Evolutionary conservation across 2,329 filamentous ascomycete genomes (phyloP).

Genomic region (Pestalotiopsis sp.): DNA sequence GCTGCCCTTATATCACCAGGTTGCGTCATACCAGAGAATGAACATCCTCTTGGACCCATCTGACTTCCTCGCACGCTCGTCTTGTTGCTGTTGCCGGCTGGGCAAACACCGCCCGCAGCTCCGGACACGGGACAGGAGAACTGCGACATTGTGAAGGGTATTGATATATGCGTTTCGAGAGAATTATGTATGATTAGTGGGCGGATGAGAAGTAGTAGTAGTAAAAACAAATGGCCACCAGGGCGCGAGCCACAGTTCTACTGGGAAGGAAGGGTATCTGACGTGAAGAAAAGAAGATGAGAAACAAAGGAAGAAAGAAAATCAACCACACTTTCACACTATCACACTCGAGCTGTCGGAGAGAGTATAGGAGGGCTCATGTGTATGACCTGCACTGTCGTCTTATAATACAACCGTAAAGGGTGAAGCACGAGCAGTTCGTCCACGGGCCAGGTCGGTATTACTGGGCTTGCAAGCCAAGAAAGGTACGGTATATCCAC

Average conservation of each 20-base stretch:
- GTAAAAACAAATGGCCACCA: constrained; percentile 10
- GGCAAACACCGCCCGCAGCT: constrained; percentile 27
- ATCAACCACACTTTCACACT: not conserved
- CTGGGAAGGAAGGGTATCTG: constrained; percentile 2
- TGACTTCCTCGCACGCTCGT: constrained; percentile 29
- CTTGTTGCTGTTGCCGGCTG: constrained; percentile 24
- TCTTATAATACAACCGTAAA: not conserved
- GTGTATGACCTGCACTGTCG: not conserved
- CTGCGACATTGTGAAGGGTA: constrained; percentile 21
- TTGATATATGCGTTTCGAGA: not conserved
- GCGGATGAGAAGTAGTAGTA: not conserved
- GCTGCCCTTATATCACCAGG: constrained; percentile 38
- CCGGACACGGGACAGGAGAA: constrained; percentile 33
- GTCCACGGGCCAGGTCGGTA: not conserved
- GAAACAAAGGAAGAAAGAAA: constrained; percentile 2
- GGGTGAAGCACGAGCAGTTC: not conserved
- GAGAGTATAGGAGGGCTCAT: not conserved
- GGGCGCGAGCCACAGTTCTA: constrained; percentile 14
- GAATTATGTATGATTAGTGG: not conserved
- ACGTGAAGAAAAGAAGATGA: not conserved
- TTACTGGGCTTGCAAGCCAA: not conserved
- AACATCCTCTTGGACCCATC: constrained; percentile 36
- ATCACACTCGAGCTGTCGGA: not conserved
- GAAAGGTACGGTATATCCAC: not conserved
- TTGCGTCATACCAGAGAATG: constrained; percentile 38